Evolutionary conservation across 2,329 filamentous ascomycete species (phyloP), one percentile per base, ranked within the genome.

Genomic region (Davidsoniella eucalypti): DNA sequence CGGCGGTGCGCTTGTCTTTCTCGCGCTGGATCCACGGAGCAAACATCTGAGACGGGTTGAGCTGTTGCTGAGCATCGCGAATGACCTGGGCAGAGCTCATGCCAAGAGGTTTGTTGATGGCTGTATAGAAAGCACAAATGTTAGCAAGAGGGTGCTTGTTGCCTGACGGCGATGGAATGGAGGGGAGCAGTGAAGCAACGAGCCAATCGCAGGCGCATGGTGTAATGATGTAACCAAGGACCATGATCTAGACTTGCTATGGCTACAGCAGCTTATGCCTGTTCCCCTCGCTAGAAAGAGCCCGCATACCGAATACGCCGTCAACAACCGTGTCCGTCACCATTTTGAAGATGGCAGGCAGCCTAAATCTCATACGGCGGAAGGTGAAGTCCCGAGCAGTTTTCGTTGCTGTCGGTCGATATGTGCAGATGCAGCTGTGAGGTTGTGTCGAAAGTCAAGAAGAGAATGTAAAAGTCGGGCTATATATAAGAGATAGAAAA

Each of bases 21-120:
- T 88, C 80, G 48, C 73, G 67, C 26, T 78, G 69, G 52, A 96
- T 71, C 72, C 84, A 81, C 33, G 87, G 84, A 52, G 75, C 72
- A 70, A 98, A 96, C 55, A 85, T 70, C 23, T 68, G 62, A 1
- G 92, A 96, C 9, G 79, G 76, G 57, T 87, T 86, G 72, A 96
- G 94, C 56, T 82, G 76, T 17, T 73, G 68, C 68, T 96, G 87
- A 52, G 93, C 80, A 61, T 90, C 82, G 61, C 90, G 87, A 56
- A 98, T 78, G 37, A 93, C 83, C 64, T 94, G 86, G 47, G 88
- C 88, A 33, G 90, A 96, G 62, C 83, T 87, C 59, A 90, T 77
- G 59, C 81, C 84, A 59, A 80, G 72, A 25, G 92, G 92, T 67
- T 98, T 98, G 69, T 94, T 87, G 65, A 98, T 83, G 64, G 86